Evolutionary conservation across 306 rosid species (phyloP).

Genomic region (Sophora flavescens): DNA sequence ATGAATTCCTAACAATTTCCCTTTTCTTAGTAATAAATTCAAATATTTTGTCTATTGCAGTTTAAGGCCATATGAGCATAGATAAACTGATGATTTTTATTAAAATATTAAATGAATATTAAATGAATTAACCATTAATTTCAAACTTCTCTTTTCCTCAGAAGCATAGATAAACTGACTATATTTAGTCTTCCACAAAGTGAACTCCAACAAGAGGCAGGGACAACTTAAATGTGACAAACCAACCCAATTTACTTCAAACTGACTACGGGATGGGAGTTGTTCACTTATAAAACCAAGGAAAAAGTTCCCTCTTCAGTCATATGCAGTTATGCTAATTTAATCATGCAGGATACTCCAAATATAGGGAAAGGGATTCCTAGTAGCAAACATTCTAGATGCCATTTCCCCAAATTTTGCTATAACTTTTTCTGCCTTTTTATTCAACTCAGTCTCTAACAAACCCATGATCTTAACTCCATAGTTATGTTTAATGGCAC

Average conservation of each 20-base stretch:
- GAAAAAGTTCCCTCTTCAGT: background rate
- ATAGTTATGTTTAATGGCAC: no score
- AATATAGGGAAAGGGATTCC: background rate
- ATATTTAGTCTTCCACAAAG: background rate
- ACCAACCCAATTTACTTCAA: slow-evolving; percentile 2
- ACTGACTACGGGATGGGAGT: background rate
- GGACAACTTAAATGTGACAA: background rate
- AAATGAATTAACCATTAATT: background rate
- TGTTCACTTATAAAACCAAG: background rate
- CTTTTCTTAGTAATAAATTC: slow-evolving; percentile 12
- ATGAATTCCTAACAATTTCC: background rate
- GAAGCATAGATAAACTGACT: background rate
- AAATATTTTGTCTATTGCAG: background rate
- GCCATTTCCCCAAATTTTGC: background rate
- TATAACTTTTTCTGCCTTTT: background rate
- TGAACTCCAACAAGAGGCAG: no score
- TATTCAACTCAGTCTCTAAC: background rate
- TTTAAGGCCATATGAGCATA: background rate
- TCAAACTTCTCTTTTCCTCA: slow-evolving; percentile 6
- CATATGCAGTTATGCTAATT: background rate
- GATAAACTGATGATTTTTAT: slow-evolving; percentile 37
- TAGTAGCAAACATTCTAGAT: background rate
- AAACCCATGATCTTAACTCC: background rate
- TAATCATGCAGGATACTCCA: no score
- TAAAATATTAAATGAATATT: slow-evolving; percentile 30